A percentile compares a stretch with the other conserved stretches of the same genome.
Conservation (phyloP, 345 rosid genomes). For the Nephelium lappaceum region DNA sequence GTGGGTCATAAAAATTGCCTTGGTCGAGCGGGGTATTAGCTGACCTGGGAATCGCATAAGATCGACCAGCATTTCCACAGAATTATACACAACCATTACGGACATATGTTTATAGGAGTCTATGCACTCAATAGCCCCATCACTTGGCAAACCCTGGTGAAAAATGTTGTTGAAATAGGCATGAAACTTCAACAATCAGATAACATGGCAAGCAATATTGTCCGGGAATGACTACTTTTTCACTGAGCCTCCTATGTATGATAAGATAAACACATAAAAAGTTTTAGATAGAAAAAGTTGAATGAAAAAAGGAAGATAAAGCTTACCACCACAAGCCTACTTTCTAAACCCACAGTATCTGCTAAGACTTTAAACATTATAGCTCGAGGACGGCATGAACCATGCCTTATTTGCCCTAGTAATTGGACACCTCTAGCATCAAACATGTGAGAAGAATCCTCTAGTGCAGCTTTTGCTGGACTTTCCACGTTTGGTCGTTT, state of each 20-base stretch:
- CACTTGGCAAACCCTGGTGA: conserved; percentile 87
- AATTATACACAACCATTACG: conserved; percentile 79
- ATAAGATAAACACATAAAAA: not conserved
- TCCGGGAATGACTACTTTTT: conserved; percentile 4
- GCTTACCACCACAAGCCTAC: conserved; percentile 95
- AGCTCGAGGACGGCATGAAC: conserved; percentile 92
- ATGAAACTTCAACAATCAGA: conserved; percentile 18
- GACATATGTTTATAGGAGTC: conserved; percentile 91
- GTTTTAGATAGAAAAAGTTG: not conserved
- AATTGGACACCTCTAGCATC: conserved; percentile 80
- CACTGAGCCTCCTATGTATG: not conserved
- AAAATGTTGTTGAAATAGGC: conserved; percentile 13
- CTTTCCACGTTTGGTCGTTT: conserved; percentile 74
- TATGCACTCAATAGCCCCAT: conserved; percentile 72
- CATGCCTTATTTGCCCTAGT: conserved; percentile 93
- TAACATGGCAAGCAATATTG: conserved; percentile 4
- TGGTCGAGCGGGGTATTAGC: conserved; percentile 81
- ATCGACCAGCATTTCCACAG: conserved; percentile 89
- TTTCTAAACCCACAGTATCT: conserved; percentile 90
- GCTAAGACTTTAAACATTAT: conserved; percentile 93
- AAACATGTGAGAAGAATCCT: conserved; percentile 62
- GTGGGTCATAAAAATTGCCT: conserved; percentile 88
- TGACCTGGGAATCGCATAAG: conserved; percentile 98
- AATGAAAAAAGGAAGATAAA: conserved; percentile 21
- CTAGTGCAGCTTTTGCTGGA: conserved; percentile 77